Base-by-base conservation (phyloP, 257 asterid species). In the Scutellaria galericulata region DNA sequence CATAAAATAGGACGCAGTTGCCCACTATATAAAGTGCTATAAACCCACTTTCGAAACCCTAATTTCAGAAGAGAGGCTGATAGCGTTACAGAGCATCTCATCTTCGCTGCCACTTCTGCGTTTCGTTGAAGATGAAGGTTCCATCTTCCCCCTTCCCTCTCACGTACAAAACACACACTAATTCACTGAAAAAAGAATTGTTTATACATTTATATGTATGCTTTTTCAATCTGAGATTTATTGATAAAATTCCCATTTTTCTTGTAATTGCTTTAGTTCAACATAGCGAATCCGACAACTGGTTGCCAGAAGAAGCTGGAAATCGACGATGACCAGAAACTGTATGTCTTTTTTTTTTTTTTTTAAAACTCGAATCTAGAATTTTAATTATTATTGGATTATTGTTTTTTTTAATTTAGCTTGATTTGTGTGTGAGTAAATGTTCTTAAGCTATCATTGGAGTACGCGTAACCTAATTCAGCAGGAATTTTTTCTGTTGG, bases 301-400 rank as follows among this genome's bases (percentile, higher is more conserved):
- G 86, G 88, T 9, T 81, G 86, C 84, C 88, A 84, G 82, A 84
- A 84, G 80, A 84, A 78, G 86, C 84, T 84, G 22, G 88, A 84
- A 46, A 84, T 84, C 20, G 88, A 84, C 73, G 86, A 84, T 57
- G 88, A 81, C 76, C 82, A 58, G 48, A 84, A 84, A 47, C 84
- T 84, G 88, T 83, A 79, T 9, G 80, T 72, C 31, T 7, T 75
- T 18, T 7, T 48, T 44, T 41, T 42, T 12, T 5, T 22, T 55
- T 45, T 10, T 27, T 18, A 18, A 18, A 18, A 18, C 18, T 31
- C 8, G 18, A 66, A 18, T 66, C 60, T 14, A 7, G 37, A 8
- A 13, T 48, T 57, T 70, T 13, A 9, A 1, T 31, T 13, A 0
- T 22, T 27, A 14, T 57, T 7, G 5, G 20, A n/a, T 35, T 46